Conservation (phyloP, 2,329 filamentous ascomycete species). For the Neopestalotiopsis sp. region DNA sequence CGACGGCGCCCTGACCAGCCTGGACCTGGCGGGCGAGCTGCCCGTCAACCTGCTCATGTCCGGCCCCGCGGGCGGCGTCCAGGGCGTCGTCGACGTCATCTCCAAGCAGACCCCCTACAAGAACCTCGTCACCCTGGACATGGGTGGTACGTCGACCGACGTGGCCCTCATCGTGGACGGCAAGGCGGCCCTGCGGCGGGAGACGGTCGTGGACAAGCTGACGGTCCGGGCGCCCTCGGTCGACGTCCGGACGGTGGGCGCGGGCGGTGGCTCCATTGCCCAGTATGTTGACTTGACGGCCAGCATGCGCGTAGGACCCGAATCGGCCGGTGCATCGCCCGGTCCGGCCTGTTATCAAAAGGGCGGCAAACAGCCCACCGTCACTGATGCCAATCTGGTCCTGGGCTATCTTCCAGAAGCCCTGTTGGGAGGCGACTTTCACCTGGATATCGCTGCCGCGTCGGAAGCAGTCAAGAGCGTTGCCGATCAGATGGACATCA, state of each 20-base stretch:
- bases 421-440: conserved; percentile 50
- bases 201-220: conserved; percentile 48
- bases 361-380: conserved; percentile 49
- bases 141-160: conserved; percentile 56
- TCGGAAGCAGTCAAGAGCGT: conserved; percentile 44
- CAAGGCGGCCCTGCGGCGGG: conserved; percentile 47
- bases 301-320: conserved; percentile 54
- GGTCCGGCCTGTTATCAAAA: conserved; percentile 55
- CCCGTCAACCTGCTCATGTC: conserved; percentile 56
- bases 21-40: conserved; percentile 47
- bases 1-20: conserved; percentile 51
- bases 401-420: conserved; percentile 52
- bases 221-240: conserved; percentile 52
- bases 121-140: conserved; percentile 52
- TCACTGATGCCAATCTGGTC: conserved; percentile 53
- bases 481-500: conserved; percentile 50
- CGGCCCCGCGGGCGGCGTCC: conserved; percentile 54
- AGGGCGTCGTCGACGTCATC: conserved; percentile 51
- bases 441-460: conserved; percentile 48
- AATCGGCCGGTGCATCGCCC: conserved; percentile 52
- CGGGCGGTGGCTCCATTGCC: conserved; percentile 54
- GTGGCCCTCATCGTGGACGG: conserved; percentile 49
- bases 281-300: conserved; percentile 51
- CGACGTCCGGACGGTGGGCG: conserved; percentile 54
- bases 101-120: conserved; percentile 50